Base-by-base conservation (phyloP, 78 protist species). In the Dictyostelium intermedium region DNA sequence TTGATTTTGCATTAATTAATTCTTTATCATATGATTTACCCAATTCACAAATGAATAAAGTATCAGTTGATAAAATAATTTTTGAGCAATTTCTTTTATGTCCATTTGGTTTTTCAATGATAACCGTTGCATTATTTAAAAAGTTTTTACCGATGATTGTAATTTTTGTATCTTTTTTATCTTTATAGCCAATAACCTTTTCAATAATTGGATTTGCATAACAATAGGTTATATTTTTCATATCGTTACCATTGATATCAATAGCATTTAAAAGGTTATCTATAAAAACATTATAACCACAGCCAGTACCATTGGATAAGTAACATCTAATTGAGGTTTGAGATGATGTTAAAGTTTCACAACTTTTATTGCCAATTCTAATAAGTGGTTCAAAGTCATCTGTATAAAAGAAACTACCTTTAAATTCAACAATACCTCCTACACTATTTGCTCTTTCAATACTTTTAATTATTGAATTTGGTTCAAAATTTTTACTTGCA, bases 151-250 rank as follows among this genome's bases (percentile, higher is more conserved):
- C 79, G 3, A 72, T 1, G 0, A 72, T 72, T 1, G 79, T 72
- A 0, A 66, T 66, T 0, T 7, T 2, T 25, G 32, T n/a, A 27
- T 25, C 35, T 27, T 66, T 72, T 11, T 72, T 72, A 72, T 34
- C 45, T 72, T 72, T 72, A 2, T 72, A 72, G 14, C 79, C 79
- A 16, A 72, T 14, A 0, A 72, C 79, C 16, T 34, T 27, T 5
- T 72, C 79, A 72, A 72, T 72, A 1, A 72, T 72, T 72, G 79
- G 79, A 18, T 72, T 72, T 32, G 79, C 18, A 34, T 72, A 72
- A 34, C 79, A 72, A 18, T 32, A 72, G 13, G 39, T 14, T 34
- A 18, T 11, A 18, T 72, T 72, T 34, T 25, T 9, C n/a, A n/a
- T n/a, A n/a, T n/a, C n/a, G 34, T 72, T 30, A 34, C 79, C 16